Evolutionary conservation across 257 asterid species (phyloP).

Genomic region (Gentiana straminea): DNA sequence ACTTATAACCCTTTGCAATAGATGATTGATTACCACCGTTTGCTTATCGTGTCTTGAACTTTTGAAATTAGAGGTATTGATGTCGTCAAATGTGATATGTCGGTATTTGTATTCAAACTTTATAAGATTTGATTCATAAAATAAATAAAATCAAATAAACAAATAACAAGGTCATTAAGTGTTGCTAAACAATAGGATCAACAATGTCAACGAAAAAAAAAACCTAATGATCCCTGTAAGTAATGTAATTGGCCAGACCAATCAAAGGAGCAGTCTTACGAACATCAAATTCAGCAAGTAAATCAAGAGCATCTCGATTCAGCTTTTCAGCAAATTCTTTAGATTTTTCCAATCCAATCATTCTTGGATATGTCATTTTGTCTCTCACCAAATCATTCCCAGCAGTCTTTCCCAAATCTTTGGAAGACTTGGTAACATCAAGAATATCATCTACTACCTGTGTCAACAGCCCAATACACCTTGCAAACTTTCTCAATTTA

Average conservation of each 20-base stretch:
- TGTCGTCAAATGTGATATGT: too few species aligned
- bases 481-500: constrained; percentile 37
- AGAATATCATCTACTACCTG: constrained; percentile 57
- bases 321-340: constrained; percentile 47
- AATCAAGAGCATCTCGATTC: constrained; percentile 41
- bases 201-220: too few species aligned
- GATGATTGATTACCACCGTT: too few species aligned
- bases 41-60: too few species aligned
- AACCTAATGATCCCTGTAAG: constrained; percentile 25
- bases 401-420: constrained; percentile 54
- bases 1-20: too few species aligned
- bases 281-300: constrained; percentile 38
- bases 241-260: constrained; percentile 48
- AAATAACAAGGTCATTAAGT: too few species aligned
- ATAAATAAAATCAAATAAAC: too few species aligned
- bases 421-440: constrained; percentile 49
- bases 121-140: too few species aligned
- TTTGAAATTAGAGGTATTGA: too few species aligned
- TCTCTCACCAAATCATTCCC: constrained; percentile 55
- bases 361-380: constrained; percentile 50
- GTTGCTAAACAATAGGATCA: too few species aligned
- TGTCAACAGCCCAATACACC: constrained; percentile 45
- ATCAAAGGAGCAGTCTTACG: constrained; percentile 38
- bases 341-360: constrained; percentile 46
- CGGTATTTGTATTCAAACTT: too few species aligned